Conservation (phyloP, 1,139 yeast species). For the Lodderomyces metapsilosis region DNA sequence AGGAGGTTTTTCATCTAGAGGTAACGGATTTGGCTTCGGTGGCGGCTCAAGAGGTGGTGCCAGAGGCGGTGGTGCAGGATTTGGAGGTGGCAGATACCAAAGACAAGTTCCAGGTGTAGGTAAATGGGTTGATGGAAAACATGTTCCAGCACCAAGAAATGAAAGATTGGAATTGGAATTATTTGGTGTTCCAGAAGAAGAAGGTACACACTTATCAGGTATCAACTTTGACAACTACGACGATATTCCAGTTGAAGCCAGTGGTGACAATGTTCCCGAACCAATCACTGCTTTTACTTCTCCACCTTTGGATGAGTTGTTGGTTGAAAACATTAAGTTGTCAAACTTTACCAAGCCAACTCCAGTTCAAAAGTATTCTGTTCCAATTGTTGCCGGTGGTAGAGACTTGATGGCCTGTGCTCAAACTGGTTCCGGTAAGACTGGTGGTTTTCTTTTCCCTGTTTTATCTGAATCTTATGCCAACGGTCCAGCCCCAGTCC, state of each 20-base stretch:
- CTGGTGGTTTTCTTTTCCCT: slow-evolving; percentile 99
- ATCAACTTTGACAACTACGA: slow-evolving; percentile 98
- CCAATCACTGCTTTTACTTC: slow-evolving; percentile 84
- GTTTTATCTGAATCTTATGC: slow-evolving; percentile 88
- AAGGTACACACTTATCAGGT: slow-evolving; percentile 87
- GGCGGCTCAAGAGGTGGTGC: slow-evolving; percentile 23
- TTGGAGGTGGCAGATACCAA: slow-evolving; percentile 27
- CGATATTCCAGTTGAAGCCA: slow-evolving; percentile 96
- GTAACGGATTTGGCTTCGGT: slow-evolving; percentile 16
- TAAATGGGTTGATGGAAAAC: slow-evolving; percentile 84
- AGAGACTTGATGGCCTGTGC: slow-evolving; percentile 99
- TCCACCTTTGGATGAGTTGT: slow-evolving; percentile 87
- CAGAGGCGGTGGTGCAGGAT: slow-evolving; percentile 26
- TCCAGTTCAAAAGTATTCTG: slow-evolving; percentile 97
- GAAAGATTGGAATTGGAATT: slow-evolving; percentile 73
- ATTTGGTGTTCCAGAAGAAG: slow-evolving; percentile 85
- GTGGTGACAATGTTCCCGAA: slow-evolving; percentile 95
- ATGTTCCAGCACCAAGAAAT: slow-evolving; percentile 77
- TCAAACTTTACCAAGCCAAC: slow-evolving; percentile 96
- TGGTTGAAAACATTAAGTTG: slow-evolving; percentile 80
- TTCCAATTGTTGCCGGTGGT: slow-evolving; percentile 92
- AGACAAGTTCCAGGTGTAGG: slow-evolving; percentile 53
- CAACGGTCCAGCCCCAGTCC: slow-evolving; percentile 78
- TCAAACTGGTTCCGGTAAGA: slow-evolving; percentile 99
- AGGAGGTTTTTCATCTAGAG: slow-evolving; percentile 11